phyloP scores from a whole-genome alignment of 129 eudicot genomes.

The Lonicera japonica region DNA sequence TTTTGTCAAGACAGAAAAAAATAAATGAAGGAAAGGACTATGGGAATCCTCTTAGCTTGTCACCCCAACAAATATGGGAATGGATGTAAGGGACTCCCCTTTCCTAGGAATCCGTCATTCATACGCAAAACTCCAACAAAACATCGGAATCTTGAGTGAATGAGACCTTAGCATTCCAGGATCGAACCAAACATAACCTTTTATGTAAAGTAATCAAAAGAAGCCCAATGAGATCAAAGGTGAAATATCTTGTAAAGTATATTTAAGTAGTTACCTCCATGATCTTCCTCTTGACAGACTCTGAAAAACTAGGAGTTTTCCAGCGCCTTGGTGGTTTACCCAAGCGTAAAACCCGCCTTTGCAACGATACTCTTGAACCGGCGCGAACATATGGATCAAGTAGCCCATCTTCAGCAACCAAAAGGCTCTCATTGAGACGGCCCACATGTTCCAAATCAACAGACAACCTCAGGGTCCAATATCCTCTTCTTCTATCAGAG shows the following conservation, averaged over 20 bases:
- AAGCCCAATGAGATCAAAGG: background rate
- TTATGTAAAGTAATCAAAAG: background rate
- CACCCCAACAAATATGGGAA: no score
- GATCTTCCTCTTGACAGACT: constrained; percentile 75
- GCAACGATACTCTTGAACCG: constrained; percentile 77
- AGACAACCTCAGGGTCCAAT: constrained; percentile 91
- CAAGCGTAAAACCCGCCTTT: constrained; percentile 76
- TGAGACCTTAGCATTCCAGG: no score
- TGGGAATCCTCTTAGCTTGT: no score
- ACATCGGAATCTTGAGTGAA: no score
- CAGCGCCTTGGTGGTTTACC: constrained; percentile 96
- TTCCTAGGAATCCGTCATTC: no score
- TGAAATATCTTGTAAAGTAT: background rate
- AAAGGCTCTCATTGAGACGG: constrained; percentile 65
- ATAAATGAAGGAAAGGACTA: no score
- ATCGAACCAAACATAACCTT: no score
- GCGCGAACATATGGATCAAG: constrained; percentile 93
- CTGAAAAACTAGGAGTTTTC: constrained; percentile 68
- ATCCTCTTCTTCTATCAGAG: constrained; percentile 88
- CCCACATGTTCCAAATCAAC: constrained; percentile 82
- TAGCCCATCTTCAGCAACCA: constrained; percentile 72
- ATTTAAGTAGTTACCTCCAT: constrained; percentile 44
- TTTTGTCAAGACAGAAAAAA: no score
- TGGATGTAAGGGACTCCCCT: no score
- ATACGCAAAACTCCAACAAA: no score